phyloP scores from a whole-genome alignment of 352 stramenopile genomes.

The Thraustotheca clavata region DNA sequence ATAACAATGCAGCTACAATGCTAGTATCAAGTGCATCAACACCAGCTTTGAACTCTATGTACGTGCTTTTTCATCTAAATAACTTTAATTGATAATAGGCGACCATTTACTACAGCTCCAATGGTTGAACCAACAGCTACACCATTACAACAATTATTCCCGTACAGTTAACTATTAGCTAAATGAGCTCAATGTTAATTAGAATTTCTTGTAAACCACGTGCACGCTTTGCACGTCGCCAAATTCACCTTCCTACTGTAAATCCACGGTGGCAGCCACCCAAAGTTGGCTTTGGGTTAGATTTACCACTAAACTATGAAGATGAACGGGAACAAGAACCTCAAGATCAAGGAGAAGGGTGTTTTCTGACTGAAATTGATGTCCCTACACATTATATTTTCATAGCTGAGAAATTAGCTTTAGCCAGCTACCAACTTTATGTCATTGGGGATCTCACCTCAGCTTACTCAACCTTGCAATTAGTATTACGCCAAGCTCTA shows the following conservation, averaged over 20 bases:
- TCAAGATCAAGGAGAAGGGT: neutral
- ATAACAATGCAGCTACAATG: no score
- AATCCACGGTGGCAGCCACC: neutral
- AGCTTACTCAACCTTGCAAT: constrained; percentile 30
- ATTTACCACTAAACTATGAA: neutral
- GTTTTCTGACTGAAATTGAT: constrained; percentile 73
- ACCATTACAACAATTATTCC: no score
- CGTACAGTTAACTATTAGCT: no score
- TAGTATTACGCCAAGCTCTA: neutral
- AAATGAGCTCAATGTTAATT: no score
- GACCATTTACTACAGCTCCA: no score
- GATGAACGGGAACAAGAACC: neutral
- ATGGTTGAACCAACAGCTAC: no score
- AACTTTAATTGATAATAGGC: no score
- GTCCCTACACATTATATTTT: constrained; percentile 22
- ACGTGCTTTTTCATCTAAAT: no score
- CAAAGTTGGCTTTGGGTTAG: neutral
- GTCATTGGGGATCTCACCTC: constrained; percentile 27
- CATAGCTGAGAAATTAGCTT: constrained; percentile 35
- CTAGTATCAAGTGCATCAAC: no score
- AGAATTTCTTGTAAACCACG: neutral
- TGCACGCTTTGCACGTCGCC: constrained; percentile 5
- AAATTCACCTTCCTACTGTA: neutral
- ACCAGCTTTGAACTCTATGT: no score
- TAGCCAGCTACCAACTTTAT: constrained; percentile 48